phyloP scores from a whole-genome alignment of 805 yeast genomes.

The Candida succiphila region DNA sequence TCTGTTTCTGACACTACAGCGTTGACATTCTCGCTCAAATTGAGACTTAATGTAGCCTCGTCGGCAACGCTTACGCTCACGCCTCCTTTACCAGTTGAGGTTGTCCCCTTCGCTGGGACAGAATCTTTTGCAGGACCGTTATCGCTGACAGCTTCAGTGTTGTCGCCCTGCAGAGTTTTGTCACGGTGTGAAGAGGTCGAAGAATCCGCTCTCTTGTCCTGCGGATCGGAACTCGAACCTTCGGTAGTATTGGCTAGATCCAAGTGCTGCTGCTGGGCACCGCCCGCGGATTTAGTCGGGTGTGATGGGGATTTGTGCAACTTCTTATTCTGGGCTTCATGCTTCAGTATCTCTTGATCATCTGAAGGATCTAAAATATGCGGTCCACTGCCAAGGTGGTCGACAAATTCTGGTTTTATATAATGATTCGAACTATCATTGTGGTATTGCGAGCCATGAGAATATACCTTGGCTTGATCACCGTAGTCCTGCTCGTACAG shows the following conservation, averaged over 20 bases:
- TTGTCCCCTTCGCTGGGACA: neutral
- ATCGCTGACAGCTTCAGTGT: slow-evolving; percentile 3
- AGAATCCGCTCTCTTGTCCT: too few species aligned
- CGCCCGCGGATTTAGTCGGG: neutral
- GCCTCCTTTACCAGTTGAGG: neutral
- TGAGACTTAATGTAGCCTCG: slow-evolving; percentile 19
- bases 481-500: slow-evolving; percentile 22
- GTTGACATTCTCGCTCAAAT: slow-evolving; percentile 20
- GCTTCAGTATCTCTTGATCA: too few species aligned
- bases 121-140: slow-evolving; percentile 2
- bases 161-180: too few species aligned
- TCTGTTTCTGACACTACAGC: slow-evolving; percentile 22
- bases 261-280: neutral
- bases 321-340: too few species aligned
- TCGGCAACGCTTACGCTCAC: slow-evolving; percentile 8
- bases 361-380: neutral
- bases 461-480: slow-evolving; percentile 5
- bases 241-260: neutral
- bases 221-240: neutral
- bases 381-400: too few species aligned
- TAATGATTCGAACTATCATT: slow-evolving; percentile 8
- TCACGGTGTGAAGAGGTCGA: too few species aligned
- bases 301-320: neutral
- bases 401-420: neutral
- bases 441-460: slow-evolving; percentile 20